Evolutionary conservation across 495 filamentous ascomycete genomes (phyloP), one percentile per base, ranked within the genome.

Genomic region (Penicillium lagena): DNA sequence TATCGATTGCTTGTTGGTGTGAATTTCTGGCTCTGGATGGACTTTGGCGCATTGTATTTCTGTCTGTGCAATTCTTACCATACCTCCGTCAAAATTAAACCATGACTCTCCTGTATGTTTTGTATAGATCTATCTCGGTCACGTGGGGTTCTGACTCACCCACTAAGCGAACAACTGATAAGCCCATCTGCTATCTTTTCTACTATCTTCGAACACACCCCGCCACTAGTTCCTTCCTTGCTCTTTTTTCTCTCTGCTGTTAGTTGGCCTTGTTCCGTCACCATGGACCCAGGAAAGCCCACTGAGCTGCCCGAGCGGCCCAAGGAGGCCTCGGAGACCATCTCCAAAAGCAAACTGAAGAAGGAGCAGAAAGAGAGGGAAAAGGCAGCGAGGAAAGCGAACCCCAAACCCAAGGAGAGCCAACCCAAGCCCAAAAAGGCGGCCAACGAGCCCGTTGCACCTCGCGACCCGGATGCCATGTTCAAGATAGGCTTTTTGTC

Each of bases 401-500:
- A 35, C 37, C 49, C 55, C 37, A 68, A 64, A 54, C 39, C 49
- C 15, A 54, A 63, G 12, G 67, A 66, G 42, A 34, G 10, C 32
- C 60, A 57, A 30, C 50, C 58, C 28, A 45, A 57, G 40, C 40
- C 58, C 22, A 69, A 68, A 52, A 68, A 67, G 40, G 52, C 65
- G 37, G 50, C 66, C 13, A 71, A 75, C 43, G 58, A 56, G 37
- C 37, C 52, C 34, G 39, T 52, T 34, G 58, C 60, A 6, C 32
- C 64, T 29, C 58, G 59, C 39, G 86, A 89, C 49, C 77, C 82
- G 1, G 74, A 87, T 45, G 68, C 78, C 46, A 86, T 93, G 73
- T 95, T 96, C 77, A 84, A 85, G 65, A 75, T 81, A 50, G 90
- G 89, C 31, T 96, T 87, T 70, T 76, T 95, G 29, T 77, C 79